Evolutionary conservation across 345 rosid genomes (phyloP).

Genomic region (Eucalyptus curtisii): DNA sequence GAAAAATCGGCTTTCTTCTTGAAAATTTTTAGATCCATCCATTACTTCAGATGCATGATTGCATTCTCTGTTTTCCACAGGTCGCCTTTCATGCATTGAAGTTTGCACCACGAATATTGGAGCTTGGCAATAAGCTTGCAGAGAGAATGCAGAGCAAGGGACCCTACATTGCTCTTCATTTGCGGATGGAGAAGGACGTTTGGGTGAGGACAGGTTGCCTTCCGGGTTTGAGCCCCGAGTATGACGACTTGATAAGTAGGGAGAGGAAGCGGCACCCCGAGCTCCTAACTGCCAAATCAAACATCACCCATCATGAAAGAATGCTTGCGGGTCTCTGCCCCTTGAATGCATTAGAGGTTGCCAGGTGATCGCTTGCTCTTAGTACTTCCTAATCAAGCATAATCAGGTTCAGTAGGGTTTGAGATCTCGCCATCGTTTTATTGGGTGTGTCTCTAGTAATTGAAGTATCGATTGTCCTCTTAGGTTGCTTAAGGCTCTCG

Average conservation of each 20-base stretch:
- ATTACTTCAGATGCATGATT: neutral
- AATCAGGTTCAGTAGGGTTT: neutral
- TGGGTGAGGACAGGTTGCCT: conserved; percentile 99
- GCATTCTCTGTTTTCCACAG: neutral
- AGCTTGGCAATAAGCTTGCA: conserved; percentile 70
- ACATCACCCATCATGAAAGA: conserved; percentile 59
- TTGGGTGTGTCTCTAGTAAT: too few species aligned
- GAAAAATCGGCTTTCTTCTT: neutral
- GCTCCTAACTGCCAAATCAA: conserved; percentile 80
- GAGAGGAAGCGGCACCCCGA: conserved; percentile 82
- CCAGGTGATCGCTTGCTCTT: conserved; percentile 40
- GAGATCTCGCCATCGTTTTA: neutral
- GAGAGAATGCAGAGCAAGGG: conserved; percentile 83
- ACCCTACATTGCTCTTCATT: conserved; percentile 90
- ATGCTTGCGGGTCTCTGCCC: conserved; percentile 94
- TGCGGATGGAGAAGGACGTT: conserved; percentile 90
- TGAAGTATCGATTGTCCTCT: neutral
- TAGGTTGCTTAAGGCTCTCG: conserved; percentile 92
- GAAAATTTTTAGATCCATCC: neutral
- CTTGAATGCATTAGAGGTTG: conserved; percentile 70
- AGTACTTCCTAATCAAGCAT: neutral
- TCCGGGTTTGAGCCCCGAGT: conserved; percentile 62
- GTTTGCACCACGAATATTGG: conserved; percentile 53
- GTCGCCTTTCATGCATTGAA: conserved; percentile 32
- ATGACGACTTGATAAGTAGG: conserved; percentile 44